Evolutionary conservation across 176 grass and related monocot genomes (phyloP).

Genomic region (Eleusine indica): DNA sequence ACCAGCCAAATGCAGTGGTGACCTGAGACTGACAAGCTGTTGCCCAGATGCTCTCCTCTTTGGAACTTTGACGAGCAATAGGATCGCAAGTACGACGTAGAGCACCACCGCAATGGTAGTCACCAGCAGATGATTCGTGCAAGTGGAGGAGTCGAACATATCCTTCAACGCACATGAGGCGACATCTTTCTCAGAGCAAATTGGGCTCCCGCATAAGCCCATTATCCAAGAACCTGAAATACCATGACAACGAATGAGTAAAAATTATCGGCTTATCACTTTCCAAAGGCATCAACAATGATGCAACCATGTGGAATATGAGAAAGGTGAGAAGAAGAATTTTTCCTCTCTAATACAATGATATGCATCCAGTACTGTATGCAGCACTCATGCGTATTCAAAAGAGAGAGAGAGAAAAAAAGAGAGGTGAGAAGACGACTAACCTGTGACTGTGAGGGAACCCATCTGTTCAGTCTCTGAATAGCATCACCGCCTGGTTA

Average conservation of each 20-base stretch:
- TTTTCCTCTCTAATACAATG: no score
- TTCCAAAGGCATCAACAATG: not conserved
- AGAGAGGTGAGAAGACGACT: not conserved
- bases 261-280: not conserved
- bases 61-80: conserved; percentile 49
- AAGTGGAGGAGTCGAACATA: conserved; percentile 64
- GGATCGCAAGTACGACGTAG: conserved; percentile 21
- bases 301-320: not conserved
- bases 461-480: conserved; percentile 27
- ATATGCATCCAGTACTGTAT: no score
- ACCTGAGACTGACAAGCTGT: conserved; percentile 32
- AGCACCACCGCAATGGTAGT: conserved; percentile 14
- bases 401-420: no score
- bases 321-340: no score
- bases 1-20: conserved; percentile 34
- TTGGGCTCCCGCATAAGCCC: conserved; percentile 40
- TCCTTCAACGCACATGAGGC: conserved; percentile 36
- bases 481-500: not conserved
- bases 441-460: not conserved
- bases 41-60: conserved; percentile 18
- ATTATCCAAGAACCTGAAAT: conserved; percentile 48
- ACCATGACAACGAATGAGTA: no score
- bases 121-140: conserved; percentile 65
- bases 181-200: conserved; percentile 45
- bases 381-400: no score